A percentile compares a stretch with the other conserved stretches of the same genome.
Evolutionary conservation across 1,284 basidiomycete genomes (phyloP).

Genomic region (Volvariella volvacea): DNA sequence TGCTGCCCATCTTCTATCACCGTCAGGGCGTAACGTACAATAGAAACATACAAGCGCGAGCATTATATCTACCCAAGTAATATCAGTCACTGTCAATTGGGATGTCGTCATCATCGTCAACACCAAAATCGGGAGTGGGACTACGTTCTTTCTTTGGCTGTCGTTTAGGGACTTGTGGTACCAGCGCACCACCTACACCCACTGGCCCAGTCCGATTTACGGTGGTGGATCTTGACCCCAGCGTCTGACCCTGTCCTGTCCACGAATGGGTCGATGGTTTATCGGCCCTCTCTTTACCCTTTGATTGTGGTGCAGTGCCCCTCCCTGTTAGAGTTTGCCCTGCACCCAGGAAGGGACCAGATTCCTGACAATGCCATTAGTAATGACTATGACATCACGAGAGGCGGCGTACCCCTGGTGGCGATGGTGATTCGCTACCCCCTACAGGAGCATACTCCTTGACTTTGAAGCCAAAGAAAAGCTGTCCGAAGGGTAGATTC

Average conservation of each 20-base stretch:
- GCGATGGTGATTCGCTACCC: slow-evolving; percentile 16
- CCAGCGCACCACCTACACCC: slow-evolving; percentile 46
- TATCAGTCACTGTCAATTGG: slow-evolving; percentile 67
- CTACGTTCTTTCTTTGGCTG: slow-evolving; percentile 38
- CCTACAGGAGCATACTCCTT: slow-evolving; percentile 57
- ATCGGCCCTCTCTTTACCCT: slow-evolving; percentile 51
- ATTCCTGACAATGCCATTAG: slow-evolving; percentile 20
- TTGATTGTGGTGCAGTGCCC: slow-evolving; percentile 25
- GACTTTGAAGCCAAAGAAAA: slow-evolving; percentile 91
- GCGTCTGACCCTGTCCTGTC: slow-evolving; percentile 49
- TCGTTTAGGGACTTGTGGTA: slow-evolving; percentile 38
- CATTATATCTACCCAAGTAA: slow-evolving; percentile 1
- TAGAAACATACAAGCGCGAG: background rate
- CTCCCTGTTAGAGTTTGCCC: slow-evolving; percentile 48
- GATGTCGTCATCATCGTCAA: slow-evolving; percentile 70
- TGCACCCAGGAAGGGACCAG: slow-evolving; percentile 39
- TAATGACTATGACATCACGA: too few relatives aligned
- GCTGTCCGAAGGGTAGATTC: slow-evolving; percentile 85
- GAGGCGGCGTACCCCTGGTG: too few relatives aligned
- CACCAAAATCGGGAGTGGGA: slow-evolving; percentile 70
- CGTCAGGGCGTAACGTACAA: background rate
- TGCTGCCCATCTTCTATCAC: too few relatives aligned
- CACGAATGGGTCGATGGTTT: slow-evolving; percentile 29
- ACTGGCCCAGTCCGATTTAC: slow-evolving; percentile 29
- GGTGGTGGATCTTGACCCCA: slow-evolving; percentile 35